A percentile compares a stretch with the other conserved stretches of the same genome.
Conservation (phyloP, 352 stramenopile species). For the Globisporangium emineosum region DNA sequence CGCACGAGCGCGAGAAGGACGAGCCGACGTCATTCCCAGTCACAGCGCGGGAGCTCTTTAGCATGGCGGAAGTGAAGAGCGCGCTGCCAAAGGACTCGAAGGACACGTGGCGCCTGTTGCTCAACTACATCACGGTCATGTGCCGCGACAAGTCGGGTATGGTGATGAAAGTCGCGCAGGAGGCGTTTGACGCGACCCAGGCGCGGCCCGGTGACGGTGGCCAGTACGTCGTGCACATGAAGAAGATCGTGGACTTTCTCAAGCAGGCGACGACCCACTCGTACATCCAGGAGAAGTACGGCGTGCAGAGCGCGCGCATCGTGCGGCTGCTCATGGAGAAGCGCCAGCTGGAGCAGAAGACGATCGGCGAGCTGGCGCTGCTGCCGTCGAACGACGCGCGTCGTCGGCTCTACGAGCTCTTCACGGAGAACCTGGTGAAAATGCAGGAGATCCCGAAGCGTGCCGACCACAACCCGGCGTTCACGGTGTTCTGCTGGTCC, state of each 20-base stretch:
- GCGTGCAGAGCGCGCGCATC: conserved; percentile 78
- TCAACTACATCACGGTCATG: conserved; percentile 90
- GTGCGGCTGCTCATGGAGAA: conserved; percentile 84
- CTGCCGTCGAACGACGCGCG: conserved; percentile 80
- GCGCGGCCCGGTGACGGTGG: conserved; percentile 65
- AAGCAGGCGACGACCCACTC: conserved; percentile 74
- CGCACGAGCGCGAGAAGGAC: conserved; percentile 78
- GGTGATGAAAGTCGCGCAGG: conserved; percentile 76
- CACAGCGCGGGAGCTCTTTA: conserved; percentile 74
- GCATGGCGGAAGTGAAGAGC: conserved; percentile 62
- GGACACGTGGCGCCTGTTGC: conserved; percentile 78
- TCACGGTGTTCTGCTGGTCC: conserved; percentile 86
- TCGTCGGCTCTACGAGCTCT: conserved; percentile 80
- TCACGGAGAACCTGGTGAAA: conserved; percentile 69
- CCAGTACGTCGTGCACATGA: conserved; percentile 89
- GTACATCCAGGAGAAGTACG: conserved; percentile 82
- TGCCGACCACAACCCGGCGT: conserved; percentile 85
- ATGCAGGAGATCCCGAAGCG: conserved; percentile 88
- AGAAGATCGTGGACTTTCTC: conserved; percentile 84
- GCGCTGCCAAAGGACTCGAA: conserved; percentile 72
- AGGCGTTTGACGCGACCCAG: conserved; percentile 64
- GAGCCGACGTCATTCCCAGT: conserved; percentile 76
- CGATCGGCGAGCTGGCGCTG: conserved; percentile 78
- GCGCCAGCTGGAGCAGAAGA: conserved; percentile 85
- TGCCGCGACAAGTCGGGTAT: conserved; percentile 87